phyloP scores from a whole-genome alignment of 2,329 filamentous ascomycete genomes.

The Ilyonectria robusta region DNA sequence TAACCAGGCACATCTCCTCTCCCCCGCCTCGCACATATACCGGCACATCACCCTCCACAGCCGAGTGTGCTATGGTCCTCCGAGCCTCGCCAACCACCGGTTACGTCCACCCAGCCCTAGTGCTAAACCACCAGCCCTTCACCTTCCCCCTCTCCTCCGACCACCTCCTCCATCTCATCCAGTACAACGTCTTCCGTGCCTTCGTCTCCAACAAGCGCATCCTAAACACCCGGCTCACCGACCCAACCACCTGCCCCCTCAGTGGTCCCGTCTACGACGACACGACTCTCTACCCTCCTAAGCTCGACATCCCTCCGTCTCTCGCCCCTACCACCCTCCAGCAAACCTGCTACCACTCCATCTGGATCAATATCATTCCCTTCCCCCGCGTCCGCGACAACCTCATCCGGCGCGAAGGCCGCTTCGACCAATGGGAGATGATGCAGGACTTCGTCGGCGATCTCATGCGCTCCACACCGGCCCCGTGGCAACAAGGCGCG shows the following conservation, averaged over 20 bases:
- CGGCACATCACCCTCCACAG: background rate
- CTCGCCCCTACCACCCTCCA: background rate
- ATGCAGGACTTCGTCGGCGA: constrained; percentile 5
- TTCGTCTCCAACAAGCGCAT: constrained; percentile 12
- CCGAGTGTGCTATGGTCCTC: background rate
- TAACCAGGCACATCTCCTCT: background rate
- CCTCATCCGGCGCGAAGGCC: background rate
- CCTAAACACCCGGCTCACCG: background rate
- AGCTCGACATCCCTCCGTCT: background rate
- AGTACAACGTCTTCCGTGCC: constrained; percentile 14
- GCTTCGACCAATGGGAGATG: constrained; percentile 9
- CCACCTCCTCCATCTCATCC: constrained; percentile 7
- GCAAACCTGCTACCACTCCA: background rate
- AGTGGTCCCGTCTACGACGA: background rate
- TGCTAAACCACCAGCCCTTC: background rate
- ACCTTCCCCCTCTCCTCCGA: constrained; percentile 5
- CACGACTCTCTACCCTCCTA: background rate
- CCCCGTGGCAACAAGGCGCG: background rate
- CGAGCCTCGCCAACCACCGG: background rate
- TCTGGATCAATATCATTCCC: constrained; percentile 11
- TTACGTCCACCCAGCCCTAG: background rate
- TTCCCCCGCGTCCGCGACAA: constrained; percentile 12
- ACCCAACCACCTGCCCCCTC: background rate
- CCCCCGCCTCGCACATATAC: background rate
- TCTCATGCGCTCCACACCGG: background rate